These are phyloP conservation scores for Oryza nivara DNA, from an alignment of 176 grass and related monocot species.

Conservation along the genomic window DNA sequence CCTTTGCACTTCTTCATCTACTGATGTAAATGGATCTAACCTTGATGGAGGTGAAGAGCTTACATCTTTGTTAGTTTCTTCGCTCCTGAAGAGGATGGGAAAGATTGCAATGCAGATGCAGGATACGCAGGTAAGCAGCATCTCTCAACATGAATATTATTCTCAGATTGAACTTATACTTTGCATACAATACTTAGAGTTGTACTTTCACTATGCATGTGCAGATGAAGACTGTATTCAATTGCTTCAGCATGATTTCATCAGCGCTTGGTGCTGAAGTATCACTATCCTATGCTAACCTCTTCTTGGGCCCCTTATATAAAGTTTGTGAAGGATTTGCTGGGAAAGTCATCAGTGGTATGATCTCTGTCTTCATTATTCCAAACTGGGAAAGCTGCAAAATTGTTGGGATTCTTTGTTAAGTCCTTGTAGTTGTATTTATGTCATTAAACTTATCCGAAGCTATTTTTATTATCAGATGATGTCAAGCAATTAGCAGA, in stretches of 20 bases:
- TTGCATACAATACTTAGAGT: constrained; percentile 12
- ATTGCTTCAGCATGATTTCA: constrained; percentile 76
- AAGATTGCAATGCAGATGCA: constrained; percentile 87
- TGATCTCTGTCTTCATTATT: constrained; percentile 39
- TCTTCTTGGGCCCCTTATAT: constrained; percentile 76
- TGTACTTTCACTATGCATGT: background rate
- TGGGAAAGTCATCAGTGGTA: constrained; percentile 86
- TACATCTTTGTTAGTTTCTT: constrained; percentile 69
- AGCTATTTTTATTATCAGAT: constrained; percentile 56
- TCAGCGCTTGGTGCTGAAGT: constrained; percentile 66
- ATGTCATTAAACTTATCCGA: background rate
- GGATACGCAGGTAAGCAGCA: constrained; percentile 70
- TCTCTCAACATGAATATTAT: constrained; percentile 10
- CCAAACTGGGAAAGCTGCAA: background rate
- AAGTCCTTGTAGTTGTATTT: background rate
- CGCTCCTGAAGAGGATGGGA: constrained; percentile 85
- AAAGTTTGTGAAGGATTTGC: constrained; percentile 97
- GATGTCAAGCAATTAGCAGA: constrained; percentile 82
- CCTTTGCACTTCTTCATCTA: constrained; percentile 55
- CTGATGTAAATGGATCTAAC: constrained; percentile 6
- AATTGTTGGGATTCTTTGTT: constrained; percentile 21
- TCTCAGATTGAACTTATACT: background rate
- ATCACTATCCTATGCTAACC: constrained; percentile 61
- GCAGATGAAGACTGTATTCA: constrained; percentile 83
- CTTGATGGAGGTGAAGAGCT: constrained; percentile 50